Base-by-base conservation (phyloP, 139 green algal genomes). In the Chlorokybus atmophyticus region DNA sequence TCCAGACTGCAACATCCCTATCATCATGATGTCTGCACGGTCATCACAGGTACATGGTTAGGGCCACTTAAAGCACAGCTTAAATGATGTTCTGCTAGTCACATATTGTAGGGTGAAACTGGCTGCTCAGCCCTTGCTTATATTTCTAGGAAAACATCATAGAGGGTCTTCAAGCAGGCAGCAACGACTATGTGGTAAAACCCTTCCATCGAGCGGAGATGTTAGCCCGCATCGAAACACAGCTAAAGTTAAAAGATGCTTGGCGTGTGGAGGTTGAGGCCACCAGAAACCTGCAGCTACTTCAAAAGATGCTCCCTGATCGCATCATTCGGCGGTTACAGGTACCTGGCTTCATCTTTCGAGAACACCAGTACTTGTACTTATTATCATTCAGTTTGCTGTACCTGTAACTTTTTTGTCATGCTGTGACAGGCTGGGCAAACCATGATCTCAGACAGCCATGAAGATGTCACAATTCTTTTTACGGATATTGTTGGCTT, bases 11-110 rank as follows among this genome's bases (percentile, higher is more conserved):
- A 60, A 71, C 52, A 51, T 82, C 31, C 75, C 75, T 1, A 52
- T 82, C 48, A 82, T 82, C 42, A 82, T 88, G 66, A 71, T 83
- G 54, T 60, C 55, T 44, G 5, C 55, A n/a, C n/a, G n/a, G n/a
- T n/a, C n/a, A n/a, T n/a, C n/a, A n/a, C n/a, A n/a, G n/a, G n/a
- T n/a, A n/a, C n/a, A n/a, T n/a, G n/a, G n/a, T n/a, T n/a, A n/a
- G n/a, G n/a, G n/a, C n/a, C n/a, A n/a, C n/a, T n/a, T n/a, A n/a
- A n/a, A n/a, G n/a, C n/a, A n/a, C n/a, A n/a, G n/a, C n/a, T n/a
- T n/a, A n/a, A n/a, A n/a, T n/a, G n/a, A n/a, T n/a, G n/a, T n/a
- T n/a, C n/a, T n/a, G n/a, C n/a, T n/a, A n/a, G n/a, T n/a, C n/a
- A n/a, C n/a, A n/a, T n/a, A n/a, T n/a, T n/a, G n/a, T n/a, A n/a